Conservation (phyloP, 2,329 filamentous ascomycete species). For the Fusarium musae region DNA sequence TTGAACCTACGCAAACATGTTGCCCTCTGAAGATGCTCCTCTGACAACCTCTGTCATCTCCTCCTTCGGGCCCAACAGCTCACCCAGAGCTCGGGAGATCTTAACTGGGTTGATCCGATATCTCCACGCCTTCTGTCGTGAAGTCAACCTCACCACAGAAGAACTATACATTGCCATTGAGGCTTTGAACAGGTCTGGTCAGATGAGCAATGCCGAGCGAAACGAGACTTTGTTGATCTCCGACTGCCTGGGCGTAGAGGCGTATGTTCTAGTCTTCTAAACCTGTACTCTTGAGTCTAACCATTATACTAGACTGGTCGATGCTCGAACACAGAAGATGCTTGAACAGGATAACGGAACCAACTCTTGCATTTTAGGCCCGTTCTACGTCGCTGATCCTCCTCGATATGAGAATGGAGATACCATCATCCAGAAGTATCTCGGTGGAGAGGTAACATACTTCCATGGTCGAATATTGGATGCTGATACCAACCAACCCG, state of each 20-base stretch:
- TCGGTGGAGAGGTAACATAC: background rate
- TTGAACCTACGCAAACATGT: background rate
- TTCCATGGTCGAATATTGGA: background rate
- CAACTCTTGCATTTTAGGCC: background rate
- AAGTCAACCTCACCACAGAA: background rate
- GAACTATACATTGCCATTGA: background rate
- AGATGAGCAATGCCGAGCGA: background rate
- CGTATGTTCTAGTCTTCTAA: background rate
- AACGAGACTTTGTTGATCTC: background rate
- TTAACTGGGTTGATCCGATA: background rate
- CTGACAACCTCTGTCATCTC: background rate
- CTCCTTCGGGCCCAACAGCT: background rate
- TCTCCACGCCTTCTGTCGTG: background rate
- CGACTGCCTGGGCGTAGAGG: background rate
- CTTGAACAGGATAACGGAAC: background rate
- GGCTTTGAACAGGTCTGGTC: background rate
- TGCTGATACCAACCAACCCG: background rate
- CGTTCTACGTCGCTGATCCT: background rate
- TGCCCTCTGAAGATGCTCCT: background rate
- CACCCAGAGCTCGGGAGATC: background rate
- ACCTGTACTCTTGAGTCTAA: background rate
- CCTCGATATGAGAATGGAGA: background rate
- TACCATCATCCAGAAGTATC: background rate
- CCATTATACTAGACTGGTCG: background rate
- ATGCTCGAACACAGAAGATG: background rate